Conservation (phyloP, 805 yeast species). For the Pichia insulana region DNA sequence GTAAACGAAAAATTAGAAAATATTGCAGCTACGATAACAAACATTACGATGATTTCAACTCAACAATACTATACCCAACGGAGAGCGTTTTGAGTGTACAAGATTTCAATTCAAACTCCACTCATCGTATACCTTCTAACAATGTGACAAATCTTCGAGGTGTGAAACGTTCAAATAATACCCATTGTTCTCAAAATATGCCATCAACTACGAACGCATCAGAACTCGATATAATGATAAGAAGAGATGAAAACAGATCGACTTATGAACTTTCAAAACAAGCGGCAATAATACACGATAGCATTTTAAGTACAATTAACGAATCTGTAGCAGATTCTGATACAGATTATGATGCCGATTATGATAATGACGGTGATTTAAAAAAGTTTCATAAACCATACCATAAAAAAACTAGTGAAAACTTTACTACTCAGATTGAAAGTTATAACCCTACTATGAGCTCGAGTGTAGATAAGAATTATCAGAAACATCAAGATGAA, state of each 20-base stretch:
- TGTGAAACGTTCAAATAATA: background rate
- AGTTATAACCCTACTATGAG: too few species aligned
- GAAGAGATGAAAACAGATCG: slow-evolving; percentile 17
- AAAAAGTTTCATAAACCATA: slow-evolving; percentile 3
- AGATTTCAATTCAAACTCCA: too few species aligned
- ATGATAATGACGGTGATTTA: slow-evolving; percentile 19
- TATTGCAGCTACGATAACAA: background rate
- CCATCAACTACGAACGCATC: background rate
- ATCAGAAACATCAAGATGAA: too few species aligned
- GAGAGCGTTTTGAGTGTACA: background rate
- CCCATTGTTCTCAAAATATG: background rate
- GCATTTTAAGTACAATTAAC: slow-evolving; percentile 12
- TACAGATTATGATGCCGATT: slow-evolving; percentile 21
- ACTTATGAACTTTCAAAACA: slow-evolving; percentile 12
- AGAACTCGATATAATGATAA: slow-evolving; percentile 17
- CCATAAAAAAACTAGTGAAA: background rate
- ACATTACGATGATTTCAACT: background rate
- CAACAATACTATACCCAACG: background rate
- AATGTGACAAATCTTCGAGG: too few species aligned
- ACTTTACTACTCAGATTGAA: too few species aligned
- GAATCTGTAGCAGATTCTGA: slow-evolving; percentile 9
- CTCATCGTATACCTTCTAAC: too few species aligned
- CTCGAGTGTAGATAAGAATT: too few species aligned
- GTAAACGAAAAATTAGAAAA: background rate
- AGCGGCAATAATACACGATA: slow-evolving; percentile 14